Conservation (phyloP, 2,329 filamentous ascomycete species). For the Zymoseptoria crescenta region DNA sequence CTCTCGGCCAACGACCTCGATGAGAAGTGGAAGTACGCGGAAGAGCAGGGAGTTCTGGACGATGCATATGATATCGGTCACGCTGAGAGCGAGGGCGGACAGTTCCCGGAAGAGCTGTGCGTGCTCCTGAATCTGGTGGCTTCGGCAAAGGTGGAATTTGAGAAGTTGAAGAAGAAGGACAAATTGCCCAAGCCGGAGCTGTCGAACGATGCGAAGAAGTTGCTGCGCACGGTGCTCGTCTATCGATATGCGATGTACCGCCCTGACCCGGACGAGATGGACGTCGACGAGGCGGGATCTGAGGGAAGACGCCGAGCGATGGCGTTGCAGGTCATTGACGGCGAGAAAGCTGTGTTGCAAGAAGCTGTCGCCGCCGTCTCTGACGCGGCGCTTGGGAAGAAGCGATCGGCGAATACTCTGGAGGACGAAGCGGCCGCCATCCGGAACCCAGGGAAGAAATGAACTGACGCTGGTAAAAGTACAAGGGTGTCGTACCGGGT, state of each 20-base stretch:
- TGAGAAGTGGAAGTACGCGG: slow-evolving; percentile 44
- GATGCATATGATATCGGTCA: slow-evolving; percentile 58
- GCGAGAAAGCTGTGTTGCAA: slow-evolving; percentile 61
- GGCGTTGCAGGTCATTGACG: slow-evolving; percentile 60
- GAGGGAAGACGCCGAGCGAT: slow-evolving; percentile 35
- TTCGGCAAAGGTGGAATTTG: slow-evolving; percentile 34
- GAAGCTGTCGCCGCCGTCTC: slow-evolving; percentile 37
- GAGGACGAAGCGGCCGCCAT: slow-evolving; percentile 17
- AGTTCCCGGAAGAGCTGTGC: slow-evolving; percentile 36
- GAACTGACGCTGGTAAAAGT: slow-evolving; percentile 4
- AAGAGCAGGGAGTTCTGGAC: slow-evolving; percentile 58
- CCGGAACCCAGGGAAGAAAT: slow-evolving; percentile 15
- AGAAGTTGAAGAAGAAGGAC: slow-evolving; percentile 33
- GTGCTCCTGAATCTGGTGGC: slow-evolving; percentile 40
- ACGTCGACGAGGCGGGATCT: slow-evolving; percentile 36
- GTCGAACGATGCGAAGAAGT: slow-evolving; percentile 29
- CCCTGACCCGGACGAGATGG: slow-evolving; percentile 34
- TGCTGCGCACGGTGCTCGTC: slow-evolving; percentile 35
- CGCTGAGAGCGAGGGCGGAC: slow-evolving; percentile 25
- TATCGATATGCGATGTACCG: slow-evolving; percentile 42
- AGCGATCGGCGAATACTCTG: slow-evolving; percentile 16
- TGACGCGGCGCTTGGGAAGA: slow-evolving; percentile 11
- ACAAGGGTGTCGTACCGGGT: slow-evolving; percentile 16
- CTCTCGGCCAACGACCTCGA: slow-evolving; percentile 13
- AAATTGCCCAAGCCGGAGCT: slow-evolving; percentile 37